Conservation (phyloP, 371 early-diverging fungal species). For the Smittium culicis region DNA sequence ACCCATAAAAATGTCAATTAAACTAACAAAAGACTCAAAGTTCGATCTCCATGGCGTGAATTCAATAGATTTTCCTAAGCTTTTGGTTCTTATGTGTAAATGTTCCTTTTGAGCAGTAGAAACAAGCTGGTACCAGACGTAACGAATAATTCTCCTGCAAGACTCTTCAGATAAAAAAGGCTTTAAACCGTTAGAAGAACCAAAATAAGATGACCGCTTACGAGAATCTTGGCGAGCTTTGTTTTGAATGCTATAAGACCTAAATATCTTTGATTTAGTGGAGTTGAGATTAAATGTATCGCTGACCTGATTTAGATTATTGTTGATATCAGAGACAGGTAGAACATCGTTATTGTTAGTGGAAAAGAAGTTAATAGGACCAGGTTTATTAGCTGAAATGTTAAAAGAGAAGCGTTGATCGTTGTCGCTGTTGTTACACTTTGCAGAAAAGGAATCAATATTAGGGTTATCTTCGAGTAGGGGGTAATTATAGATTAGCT, state of each 20-base stretch:
- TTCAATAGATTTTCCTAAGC: neutral
- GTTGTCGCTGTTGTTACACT: too few species aligned
- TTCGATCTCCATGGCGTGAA: neutral
- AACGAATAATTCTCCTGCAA: slow-evolving; percentile 25
- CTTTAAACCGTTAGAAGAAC: neutral
- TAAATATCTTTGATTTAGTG: too few species aligned
- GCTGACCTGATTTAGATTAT: neutral
- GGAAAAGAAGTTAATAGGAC: neutral
- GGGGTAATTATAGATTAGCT: neutral
- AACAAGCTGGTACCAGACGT: slow-evolving; percentile 26
- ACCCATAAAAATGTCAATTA: slow-evolving; percentile 25
- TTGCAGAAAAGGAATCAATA: neutral
- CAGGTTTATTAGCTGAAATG: neutral
- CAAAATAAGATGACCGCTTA: slow-evolving; percentile 23
- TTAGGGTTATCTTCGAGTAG: neutral
- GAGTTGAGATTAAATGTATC: too few species aligned
- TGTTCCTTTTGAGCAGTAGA: slow-evolving; percentile 23
- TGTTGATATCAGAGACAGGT: neutral
- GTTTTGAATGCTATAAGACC: slow-evolving; percentile 11
- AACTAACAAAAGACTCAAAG: neutral
- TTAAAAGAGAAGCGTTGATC: too few species aligned
- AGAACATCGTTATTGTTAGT: neutral
- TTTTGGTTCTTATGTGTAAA: neutral
- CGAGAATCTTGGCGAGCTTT: slow-evolving; percentile 16
- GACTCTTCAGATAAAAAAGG: slow-evolving; percentile 21